Evolutionary conservation across 768 basidiomycete genomes (phyloP).

Genomic region (Trametes maxima): DNA sequence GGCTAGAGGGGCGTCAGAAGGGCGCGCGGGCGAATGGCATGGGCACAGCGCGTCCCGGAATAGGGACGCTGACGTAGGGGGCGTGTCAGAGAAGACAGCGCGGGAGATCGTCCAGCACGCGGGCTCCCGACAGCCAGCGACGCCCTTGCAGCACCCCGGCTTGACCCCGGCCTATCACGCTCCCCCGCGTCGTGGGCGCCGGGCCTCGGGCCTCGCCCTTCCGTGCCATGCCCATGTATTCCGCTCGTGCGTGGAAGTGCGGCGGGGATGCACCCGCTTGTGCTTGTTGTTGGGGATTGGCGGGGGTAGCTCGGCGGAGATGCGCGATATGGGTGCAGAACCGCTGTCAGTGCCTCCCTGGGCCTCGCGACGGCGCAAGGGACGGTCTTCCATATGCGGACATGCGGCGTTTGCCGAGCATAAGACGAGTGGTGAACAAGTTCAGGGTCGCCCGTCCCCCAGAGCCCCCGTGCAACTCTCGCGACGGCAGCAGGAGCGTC

Average conservation of each 20-base stretch:
- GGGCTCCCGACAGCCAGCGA: not conserved
- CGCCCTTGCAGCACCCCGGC: not conserved
- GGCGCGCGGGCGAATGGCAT: not conserved
- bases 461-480: no score
- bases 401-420: constrained; percentile 5
- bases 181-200: no score
- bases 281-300: no score
- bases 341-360: no score
- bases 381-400: constrained; percentile 6
- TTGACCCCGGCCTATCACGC: no score
- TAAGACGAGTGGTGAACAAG: not conserved
- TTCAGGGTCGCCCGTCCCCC: no score
- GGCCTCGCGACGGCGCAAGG: not conserved
- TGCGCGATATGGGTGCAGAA: not conserved
- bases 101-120: not conserved
- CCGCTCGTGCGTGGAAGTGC: no score
- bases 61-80: not conserved
- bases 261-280: no score
- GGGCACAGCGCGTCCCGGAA: not conserved
- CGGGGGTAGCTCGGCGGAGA: no score
- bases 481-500: no score
- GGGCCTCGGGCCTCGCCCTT: no score
- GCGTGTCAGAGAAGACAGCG: not conserved
- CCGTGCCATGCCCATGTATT: no score
- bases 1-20: not conserved